Percentiles rank a stretch among this genome's conserved stretches.
Evolutionary conservation across 768 basidiomycete species (phyloP).

Genomic region (Pleurotus sapidus): DNA sequence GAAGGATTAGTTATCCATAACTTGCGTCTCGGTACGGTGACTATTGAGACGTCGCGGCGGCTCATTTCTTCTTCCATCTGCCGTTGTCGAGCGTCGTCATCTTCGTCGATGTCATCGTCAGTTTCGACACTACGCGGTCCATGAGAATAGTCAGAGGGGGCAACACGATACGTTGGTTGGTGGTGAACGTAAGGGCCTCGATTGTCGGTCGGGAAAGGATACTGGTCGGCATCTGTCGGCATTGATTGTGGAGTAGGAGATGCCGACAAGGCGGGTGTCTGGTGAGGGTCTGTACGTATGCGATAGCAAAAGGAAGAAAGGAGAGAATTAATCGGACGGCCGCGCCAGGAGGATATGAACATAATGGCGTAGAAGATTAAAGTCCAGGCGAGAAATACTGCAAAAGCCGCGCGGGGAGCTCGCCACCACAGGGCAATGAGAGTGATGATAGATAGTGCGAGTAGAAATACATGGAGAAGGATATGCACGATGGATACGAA

Average conservation of each 20-base stretch:
- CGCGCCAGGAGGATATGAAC: conserved; percentile 53
- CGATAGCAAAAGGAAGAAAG: conserved; percentile 47
- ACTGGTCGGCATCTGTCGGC: conserved; percentile 33
- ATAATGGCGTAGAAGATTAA: conserved; percentile 55
- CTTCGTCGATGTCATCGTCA: conserved; percentile 65
- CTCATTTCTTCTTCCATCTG: conserved; percentile 82
- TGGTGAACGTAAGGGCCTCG: conserved; percentile 70
- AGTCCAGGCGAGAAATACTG: conserved; percentile 63
- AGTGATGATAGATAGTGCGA: conserved; percentile 56
- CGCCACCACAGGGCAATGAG: conserved; percentile 58
- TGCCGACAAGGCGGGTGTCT: conserved; percentile 24
- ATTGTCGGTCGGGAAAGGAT: conserved; percentile 39
- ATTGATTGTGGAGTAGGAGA: conserved; percentile 36
- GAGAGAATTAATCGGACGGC: conserved; percentile 54
- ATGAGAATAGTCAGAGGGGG: conserved; percentile 27
- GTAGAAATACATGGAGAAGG: conserved; percentile 53
- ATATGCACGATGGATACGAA: conserved; percentile 42
- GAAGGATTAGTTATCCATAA: conserved; percentile 74
- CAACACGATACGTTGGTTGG: conserved; percentile 56
- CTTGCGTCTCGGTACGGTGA: conserved; percentile 72
- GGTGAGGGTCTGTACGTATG: conserved; percentile 30
- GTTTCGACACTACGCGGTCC: conserved; percentile 50
- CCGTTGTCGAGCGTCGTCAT: conserved; percentile 71
- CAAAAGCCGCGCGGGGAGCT: conserved; percentile 54
- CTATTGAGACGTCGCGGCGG: conserved; percentile 80